A percentile compares a stretch with the other conserved stretches of the same genome.
Conservation (phyloP, 345 rosid genomes). For the Geranium rotundifolium region DNA sequence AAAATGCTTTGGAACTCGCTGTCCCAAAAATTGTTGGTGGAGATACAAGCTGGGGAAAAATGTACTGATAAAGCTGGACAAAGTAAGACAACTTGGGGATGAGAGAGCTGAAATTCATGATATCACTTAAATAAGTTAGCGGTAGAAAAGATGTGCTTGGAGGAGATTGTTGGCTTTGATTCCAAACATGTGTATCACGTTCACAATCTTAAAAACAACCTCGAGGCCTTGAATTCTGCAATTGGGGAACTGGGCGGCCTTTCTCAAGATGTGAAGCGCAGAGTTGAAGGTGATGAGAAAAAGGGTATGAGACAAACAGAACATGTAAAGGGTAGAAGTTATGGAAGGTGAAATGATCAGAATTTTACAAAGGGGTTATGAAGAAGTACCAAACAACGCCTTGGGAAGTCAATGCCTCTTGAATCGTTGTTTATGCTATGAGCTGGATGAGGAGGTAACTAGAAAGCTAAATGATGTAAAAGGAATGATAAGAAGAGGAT, state of each 20-base stretch:
- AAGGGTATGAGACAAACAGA: background rate
- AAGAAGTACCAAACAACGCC: conserved; percentile 11
- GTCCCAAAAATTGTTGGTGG: conserved; percentile 11
- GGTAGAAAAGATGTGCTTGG: background rate
- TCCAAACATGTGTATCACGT: background rate
- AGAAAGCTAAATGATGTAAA: background rate
- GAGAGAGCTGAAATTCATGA: background rate
- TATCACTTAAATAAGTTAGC: background rate
- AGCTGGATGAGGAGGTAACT: conserved; percentile 8
- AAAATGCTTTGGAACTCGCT: conserved; percentile 10
- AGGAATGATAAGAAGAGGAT: background rate
- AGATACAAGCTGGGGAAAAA: conserved; percentile 16
- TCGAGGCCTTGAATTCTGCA: background rate
- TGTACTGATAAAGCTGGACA: background rate
- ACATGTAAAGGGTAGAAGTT: background rate
- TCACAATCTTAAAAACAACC: background rate
- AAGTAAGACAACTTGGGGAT: background rate
- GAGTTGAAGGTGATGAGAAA: background rate
- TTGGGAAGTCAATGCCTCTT: conserved; percentile 5
- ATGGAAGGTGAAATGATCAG: background rate
- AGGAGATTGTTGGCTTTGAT: background rate
- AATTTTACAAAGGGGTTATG: conserved; percentile 2
- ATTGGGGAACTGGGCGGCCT: background rate
- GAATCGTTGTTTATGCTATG: conserved; percentile 12
- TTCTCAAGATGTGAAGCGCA: background rate